These are phyloP conservation scores for Candida sphagnicola DNA, from an alignment of 805 yeast species.

Conservation along the genomic window DNA sequence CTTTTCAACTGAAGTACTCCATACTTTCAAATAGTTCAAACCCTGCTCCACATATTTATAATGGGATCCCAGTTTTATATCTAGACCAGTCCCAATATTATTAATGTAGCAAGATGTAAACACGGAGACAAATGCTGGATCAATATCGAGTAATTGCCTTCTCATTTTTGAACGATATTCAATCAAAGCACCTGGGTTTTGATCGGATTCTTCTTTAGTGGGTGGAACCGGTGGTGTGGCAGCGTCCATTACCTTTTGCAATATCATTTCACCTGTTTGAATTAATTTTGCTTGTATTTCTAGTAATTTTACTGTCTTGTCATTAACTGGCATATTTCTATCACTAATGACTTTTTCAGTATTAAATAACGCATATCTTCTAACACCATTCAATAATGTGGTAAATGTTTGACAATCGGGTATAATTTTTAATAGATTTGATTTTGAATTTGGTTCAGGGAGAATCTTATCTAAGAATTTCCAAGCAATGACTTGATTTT, in stretches of 20 bases:
- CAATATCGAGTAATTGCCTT: slow-evolving; percentile 24
- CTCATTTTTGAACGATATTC: slow-evolving; percentile 14
- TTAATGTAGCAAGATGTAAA: slow-evolving; percentile 28
- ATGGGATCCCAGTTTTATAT: slow-evolving; percentile 21
- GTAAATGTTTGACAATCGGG: slow-evolving; percentile 38
- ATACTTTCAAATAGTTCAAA: slow-evolving; percentile 23
- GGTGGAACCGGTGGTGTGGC: slow-evolving; percentile 36
- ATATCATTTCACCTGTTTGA: slow-evolving; percentile 22
- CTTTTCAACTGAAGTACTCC: slow-evolving; percentile 31
- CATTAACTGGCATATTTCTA: slow-evolving; percentile 12
- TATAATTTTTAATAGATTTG: slow-evolving; percentile 9
- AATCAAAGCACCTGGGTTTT: slow-evolving; percentile 16
- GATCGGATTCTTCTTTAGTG: slow-evolving; percentile 19
- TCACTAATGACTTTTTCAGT: slow-evolving; percentile 13
- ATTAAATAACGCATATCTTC: slow-evolving; percentile 13
- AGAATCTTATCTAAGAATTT: slow-evolving; percentile 26
- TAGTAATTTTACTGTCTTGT: slow-evolving; percentile 19
- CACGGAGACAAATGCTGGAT: slow-evolving; percentile 26
- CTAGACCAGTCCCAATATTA: slow-evolving; percentile 22
- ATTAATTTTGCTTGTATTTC: slow-evolving; percentile 26
- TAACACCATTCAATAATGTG: slow-evolving; percentile 34
- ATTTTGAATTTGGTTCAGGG: slow-evolving; percentile 11
- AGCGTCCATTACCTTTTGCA: slow-evolving; percentile 19
- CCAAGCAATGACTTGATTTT: slow-evolving; percentile 36
- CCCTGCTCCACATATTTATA: slow-evolving; percentile 28